Evolutionary conservation across 176 grass and related monocot species (phyloP), one percentile per base, ranked within the genome.

Genomic region (Raddia distichophylla): DNA sequence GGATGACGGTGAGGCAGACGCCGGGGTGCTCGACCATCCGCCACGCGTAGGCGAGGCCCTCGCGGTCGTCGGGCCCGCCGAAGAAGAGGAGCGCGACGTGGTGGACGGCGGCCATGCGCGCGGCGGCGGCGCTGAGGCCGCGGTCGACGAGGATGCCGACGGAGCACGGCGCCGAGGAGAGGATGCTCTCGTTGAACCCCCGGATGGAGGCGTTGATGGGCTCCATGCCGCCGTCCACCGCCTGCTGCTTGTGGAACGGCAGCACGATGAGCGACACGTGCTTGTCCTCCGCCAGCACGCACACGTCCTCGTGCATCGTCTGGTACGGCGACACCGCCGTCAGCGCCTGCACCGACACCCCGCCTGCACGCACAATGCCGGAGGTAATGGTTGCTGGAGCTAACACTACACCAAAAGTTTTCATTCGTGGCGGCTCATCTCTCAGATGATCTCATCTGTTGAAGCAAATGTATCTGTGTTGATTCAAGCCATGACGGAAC

Each of bases 21-120:
- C 82, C 79, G 3, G 88, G 91, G 52, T 89, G 76, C 60, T 93
- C 89, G 15, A 93, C 79, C 86, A 97, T 83, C 5, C 91, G 86
- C 65, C 86, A 70, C 65, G 86, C 91, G 82, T 87, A 91, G 11
- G 88, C 81, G 16, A 93, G 89, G 17, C 84, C 89, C 67, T 97
- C 94, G 3, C 94, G 91, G 79, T 97, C 91, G 82, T 97, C 91
- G 54, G 92, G 89, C 11, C 88, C 92, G 63, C 89, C 92, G 75
- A 94, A 94, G 86, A 91, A 94, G 77, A 91, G 92, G 18, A 94
- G 69, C 20, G 94, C 91, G 0, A 90, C 74, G 73, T 82, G 85
- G 87, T 88, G 89, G 47, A 74, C 67, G 22, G 2, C 48, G 15
- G 75, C 65, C 76, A 83, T 34, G 51, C 89, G 76, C 40, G 74